These are phyloP conservation scores for Xenoacremonium recifei DNA, from an alignment of 2,329 filamentous ascomycete genomes.

Conservation along the genomic window DNA sequence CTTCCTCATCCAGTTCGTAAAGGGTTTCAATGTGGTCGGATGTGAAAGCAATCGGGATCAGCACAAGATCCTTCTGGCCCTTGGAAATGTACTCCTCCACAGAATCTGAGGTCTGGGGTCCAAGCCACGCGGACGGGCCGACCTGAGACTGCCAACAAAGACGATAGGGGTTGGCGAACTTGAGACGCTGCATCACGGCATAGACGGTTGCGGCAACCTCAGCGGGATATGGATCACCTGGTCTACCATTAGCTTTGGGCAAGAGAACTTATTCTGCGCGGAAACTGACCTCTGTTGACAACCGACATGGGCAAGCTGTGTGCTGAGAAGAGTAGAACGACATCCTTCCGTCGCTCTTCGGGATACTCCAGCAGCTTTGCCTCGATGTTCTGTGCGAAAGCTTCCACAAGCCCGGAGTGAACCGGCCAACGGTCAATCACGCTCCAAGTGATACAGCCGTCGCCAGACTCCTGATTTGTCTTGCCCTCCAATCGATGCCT, in stretches of 20 bases:
- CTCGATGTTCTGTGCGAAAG: slow-evolving; percentile 91
- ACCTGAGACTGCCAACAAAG: slow-evolving; percentile 98
- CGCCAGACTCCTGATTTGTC: slow-evolving; percentile 47
- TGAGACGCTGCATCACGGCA: slow-evolving; percentile 90
- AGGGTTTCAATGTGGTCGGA: slow-evolving; percentile 99
- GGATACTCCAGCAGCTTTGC: slow-evolving; percentile 82
- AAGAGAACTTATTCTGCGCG: neutral
- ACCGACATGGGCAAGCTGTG: slow-evolving; percentile 97
- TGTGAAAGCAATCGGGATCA: slow-evolving; percentile 96
- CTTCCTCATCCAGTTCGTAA: slow-evolving; percentile 90
- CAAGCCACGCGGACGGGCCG: slow-evolving; percentile 91
- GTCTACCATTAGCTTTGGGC: slow-evolving; percentile 24
- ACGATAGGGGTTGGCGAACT: slow-evolving; percentile 86
- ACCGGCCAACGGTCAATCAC: slow-evolving; percentile 97
- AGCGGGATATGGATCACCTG: slow-evolving; percentile 88
- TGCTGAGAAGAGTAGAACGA: slow-evolving; percentile 88
- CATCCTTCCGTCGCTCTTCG: slow-evolving; percentile 72
- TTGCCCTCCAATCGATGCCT: slow-evolving; percentile 83
- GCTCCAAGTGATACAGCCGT: slow-evolving; percentile 86
- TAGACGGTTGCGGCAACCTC: slow-evolving; percentile 96
- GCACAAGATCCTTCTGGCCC: slow-evolving; percentile 84
- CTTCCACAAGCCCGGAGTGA: slow-evolving; percentile 86
- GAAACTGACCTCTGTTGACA: slow-evolving; percentile 73
- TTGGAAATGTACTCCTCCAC: slow-evolving; percentile 88
- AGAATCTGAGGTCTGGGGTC: slow-evolving; percentile 85